Evolutionary conservation across 345 rosid genomes (phyloP), one percentile per base, ranked within the genome.

Genomic region (Dipteronia dyeriana): DNA sequence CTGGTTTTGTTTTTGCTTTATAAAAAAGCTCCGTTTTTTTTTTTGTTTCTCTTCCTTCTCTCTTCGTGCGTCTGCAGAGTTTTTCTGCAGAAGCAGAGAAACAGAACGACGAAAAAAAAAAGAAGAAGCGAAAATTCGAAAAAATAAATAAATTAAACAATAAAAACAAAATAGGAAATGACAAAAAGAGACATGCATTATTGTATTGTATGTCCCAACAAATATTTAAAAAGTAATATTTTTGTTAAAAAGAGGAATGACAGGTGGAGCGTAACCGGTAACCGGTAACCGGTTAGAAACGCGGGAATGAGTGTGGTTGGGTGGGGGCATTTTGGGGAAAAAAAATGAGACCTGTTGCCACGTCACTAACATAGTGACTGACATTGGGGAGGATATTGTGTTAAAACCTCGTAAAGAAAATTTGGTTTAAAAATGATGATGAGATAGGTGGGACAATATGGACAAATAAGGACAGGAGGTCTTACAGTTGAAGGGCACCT

Each of bases 111-210:
- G 38, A 66, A 77, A 64, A 9, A 9, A 61, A 9, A 69, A 11
- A n/a, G n/a, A n/a, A n/a, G n/a, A 78, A 26, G 34, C 3, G 49
- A 17, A 25, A 22, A 22, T 3, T 23, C 47, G n/a, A 20, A 22
- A 16, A 56, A 64, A 45, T 76, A 71, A 14, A 5, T 1, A 57
- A 77, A 4, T 34, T 34, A 79, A 14, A 31, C 31, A 62, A 47
- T 9, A 1, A 47, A n/a, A 59, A 34, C 9, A 51, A 49, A 63
- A 59, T 43, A 0, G 4, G 68, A 75, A 84, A 83, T 84, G 77
- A 87, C 87, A 22, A 31, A 60, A 75, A 26, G 54, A 81, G 71
- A 20, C 86, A 16, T 64, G 34, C 25, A 78, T 81, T 72, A 78
- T 81, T 80, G 75, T 29, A 25, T 31, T 11, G 67, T 2, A 26